Base-by-base conservation (phyloP, 805 yeast genomes). In the Clavispora santaluciae region DNA sequence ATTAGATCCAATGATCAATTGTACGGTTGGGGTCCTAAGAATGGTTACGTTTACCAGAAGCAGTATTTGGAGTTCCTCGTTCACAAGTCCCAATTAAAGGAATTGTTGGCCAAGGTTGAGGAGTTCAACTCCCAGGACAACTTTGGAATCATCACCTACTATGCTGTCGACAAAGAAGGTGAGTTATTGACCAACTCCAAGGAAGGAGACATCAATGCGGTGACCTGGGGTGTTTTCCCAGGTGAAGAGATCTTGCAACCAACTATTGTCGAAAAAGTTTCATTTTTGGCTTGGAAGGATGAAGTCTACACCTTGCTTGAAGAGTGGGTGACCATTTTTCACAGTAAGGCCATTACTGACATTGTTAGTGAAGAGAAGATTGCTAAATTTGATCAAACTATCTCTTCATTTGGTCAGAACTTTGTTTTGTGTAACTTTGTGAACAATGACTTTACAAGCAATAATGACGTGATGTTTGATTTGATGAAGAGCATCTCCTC, bases 281-380 rank as follows among this genome's bases (percentile, higher is more conserved):
- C 96, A 2, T 91, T 91, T 64, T 68, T 90, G 53, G 98, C 98
- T 11, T 91, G 98, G 98, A 90, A 88, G 61, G 96, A 91, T 60
- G 98, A 91, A 63, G 91, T 91, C 29, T 91, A 75, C 72, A 73
- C 88, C 48, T 81, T 91, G 46, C 73, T 89, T 39, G 70, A 75
- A 38, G 96, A 87, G 59, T 91, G 98, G 98, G 71, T 69, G 50
- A 64, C 69, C 33, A 74, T 77, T 37, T 75, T 74, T 53, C 57
- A 63, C 46, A 59, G 67, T 42, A 62, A 63, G 39, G 50, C 63
- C 13, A 57, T 62, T 34, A 66, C 67, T 29, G 62, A 62, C 18
- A 56, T 55, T 8, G 56, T 54, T 9, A 59, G 54, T 22, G 54
- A 59, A 38, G 64, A 60, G 7, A 57, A 60, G 29, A 49, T 59